phyloP scores from a whole-genome alignment of 2,329 filamentous ascomycete species.

The Aspergillus glaucus region DNA sequence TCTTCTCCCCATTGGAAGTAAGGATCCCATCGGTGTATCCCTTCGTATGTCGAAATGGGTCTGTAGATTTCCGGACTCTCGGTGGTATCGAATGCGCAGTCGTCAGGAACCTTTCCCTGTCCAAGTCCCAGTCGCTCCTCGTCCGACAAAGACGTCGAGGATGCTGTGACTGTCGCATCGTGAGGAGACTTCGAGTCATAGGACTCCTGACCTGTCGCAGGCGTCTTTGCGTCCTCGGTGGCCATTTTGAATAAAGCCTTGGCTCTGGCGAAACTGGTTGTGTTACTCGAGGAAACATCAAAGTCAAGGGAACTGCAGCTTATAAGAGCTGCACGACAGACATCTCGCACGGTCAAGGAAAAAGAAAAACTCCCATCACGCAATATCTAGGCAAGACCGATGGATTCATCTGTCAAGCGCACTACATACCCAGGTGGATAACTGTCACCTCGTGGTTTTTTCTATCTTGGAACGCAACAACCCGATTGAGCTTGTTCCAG shows the following conservation, averaged over 20 bases:
- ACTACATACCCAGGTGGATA: too few relatives aligned
- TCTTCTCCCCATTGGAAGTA: conserved; percentile 39
- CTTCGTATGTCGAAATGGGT: conserved; percentile 40
- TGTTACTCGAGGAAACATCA: background rate
- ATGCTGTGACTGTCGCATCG: conserved; percentile 4
- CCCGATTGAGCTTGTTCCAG: too few relatives aligned
- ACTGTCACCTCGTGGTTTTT: too few relatives aligned
- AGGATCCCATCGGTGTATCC: conserved; percentile 44
- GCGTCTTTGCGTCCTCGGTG: conserved; percentile 10
- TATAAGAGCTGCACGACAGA: background rate
- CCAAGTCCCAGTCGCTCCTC: conserved; percentile 3
- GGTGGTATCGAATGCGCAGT: conserved; percentile 29
- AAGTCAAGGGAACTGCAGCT: background rate
- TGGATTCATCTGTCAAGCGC: too few relatives aligned
- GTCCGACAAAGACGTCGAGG: conserved; percentile 11
- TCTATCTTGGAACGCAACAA: too few relatives aligned
- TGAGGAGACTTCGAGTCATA: conserved; percentile 7
- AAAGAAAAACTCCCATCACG: too few relatives aligned
- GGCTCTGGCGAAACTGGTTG: background rate
- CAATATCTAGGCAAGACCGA: too few relatives aligned
- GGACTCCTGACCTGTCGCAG: background rate
- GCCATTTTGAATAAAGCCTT: conserved; percentile 8
- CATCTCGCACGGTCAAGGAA: background rate
- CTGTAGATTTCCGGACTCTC: conserved; percentile 33
- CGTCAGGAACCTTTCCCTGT: conserved; percentile 7